A percentile compares a stretch with the other conserved stretches of the same genome.
phyloP scores from a whole-genome alignment of 2,329 filamentous ascomycete species.

The Trichoderma oligosporum region DNA sequence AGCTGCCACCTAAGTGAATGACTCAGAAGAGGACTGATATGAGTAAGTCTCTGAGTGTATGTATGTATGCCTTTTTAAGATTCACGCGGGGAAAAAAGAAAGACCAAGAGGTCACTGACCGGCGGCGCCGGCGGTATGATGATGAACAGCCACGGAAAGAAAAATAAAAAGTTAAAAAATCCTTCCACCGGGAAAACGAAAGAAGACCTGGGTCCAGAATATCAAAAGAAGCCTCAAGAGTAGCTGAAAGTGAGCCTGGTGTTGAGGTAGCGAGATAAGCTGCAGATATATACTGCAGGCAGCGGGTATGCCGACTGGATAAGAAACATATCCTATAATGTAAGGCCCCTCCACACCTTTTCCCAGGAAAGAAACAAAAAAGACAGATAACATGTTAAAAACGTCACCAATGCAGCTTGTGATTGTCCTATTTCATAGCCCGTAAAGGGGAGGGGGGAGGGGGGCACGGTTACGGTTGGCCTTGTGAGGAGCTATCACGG shows the following conservation, averaged over 20 bases:
- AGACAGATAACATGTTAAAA: neutral
- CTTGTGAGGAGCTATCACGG: slow-evolving; percentile 26
- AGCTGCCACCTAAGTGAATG: neutral
- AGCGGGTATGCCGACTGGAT: slow-evolving; percentile 14
- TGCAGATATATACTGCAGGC: slow-evolving; percentile 15
- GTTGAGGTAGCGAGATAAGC: slow-evolving; percentile 14
- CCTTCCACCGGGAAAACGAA: slow-evolving; percentile 1
- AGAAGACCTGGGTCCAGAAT: slow-evolving; percentile 1
- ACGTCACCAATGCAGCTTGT: slow-evolving; percentile 18
- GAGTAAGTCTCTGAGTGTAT: neutral
- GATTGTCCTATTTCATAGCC: slow-evolving; percentile 4
- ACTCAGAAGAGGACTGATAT: slow-evolving; percentile 7
- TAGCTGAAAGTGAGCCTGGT: slow-evolving; percentile 1
- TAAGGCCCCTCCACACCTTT: neutral
- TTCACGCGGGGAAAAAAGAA: neutral
- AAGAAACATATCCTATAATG: neutral
- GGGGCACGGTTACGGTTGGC: slow-evolving; percentile 21
- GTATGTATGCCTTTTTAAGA: neutral
- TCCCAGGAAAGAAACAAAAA: neutral
- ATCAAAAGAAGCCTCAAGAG: slow-evolving; percentile 6
- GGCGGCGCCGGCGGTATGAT: slow-evolving; percentile 6
- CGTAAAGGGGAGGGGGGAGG: neutral
- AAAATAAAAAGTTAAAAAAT: neutral
- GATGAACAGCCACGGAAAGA: slow-evolving; percentile 7
- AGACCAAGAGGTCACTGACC: neutral